Conservation (phyloP, 139 green algal species). For the Dunaliella primolecta region DNA sequence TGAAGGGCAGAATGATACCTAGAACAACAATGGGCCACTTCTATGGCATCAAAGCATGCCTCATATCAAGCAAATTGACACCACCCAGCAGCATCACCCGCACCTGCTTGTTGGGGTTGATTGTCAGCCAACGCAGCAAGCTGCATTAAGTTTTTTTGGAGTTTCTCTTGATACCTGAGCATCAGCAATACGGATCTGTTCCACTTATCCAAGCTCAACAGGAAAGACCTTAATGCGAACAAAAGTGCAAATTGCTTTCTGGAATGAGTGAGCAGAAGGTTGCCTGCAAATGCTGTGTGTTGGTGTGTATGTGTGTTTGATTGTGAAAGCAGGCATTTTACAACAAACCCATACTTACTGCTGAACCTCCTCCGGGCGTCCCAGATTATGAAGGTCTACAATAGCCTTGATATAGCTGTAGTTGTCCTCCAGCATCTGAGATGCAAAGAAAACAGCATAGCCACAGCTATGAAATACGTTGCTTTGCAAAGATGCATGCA, state of each 20-base stretch:
- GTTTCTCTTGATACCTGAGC: constrained; percentile 38
- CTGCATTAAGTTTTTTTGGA: constrained; percentile 41
- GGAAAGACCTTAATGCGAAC: background rate
- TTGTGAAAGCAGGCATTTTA: background rate
- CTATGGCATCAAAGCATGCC: no score
- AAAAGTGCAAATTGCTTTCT: background rate
- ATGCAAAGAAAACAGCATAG: background rate
- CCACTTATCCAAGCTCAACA: no score
- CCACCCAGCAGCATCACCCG: no score
- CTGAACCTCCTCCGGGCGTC: constrained; percentile 31
- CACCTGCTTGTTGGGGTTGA: no score
- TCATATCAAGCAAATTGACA: no score
- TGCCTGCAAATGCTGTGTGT: background rate
- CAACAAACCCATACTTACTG: constrained; percentile 22
- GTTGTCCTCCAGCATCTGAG: constrained; percentile 48
- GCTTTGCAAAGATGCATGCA: background rate
- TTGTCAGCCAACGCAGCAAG: constrained; percentile 34
- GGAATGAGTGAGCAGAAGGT: background rate
- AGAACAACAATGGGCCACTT: no score
- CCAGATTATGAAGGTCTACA: constrained; percentile 43
- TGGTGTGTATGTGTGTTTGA: no score
- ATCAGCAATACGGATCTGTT: background rate
- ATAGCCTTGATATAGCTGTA: constrained; percentile 44
- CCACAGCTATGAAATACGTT: no score
- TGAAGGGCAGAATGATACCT: no score